Evolutionary conservation across 768 basidiomycete genomes (phyloP).

Genomic region (Epithele typhae): DNA sequence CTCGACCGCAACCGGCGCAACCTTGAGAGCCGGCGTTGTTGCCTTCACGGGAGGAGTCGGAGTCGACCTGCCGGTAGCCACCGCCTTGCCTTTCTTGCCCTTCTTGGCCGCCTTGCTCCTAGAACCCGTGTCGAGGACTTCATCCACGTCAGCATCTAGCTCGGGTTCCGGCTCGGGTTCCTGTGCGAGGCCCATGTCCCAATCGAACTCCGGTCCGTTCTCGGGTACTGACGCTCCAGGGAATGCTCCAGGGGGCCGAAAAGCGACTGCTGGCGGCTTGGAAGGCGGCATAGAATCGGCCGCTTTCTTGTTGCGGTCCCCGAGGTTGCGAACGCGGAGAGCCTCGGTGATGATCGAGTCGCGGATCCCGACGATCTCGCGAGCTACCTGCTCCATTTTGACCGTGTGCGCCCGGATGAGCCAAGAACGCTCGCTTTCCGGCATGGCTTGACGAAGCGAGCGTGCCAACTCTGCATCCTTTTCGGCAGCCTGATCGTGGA

Average conservation of each 20-base stretch:
- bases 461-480: conserved; percentile 51
- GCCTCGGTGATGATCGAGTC: conserved; percentile 1
- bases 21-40: neutral
- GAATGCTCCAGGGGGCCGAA: conserved; percentile 1
- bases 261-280: no score
- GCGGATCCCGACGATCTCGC: conserved; percentile 6
- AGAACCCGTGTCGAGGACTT: conserved; percentile 11
- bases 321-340: no score
- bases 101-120: conserved; percentile 12
- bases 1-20: neutral
- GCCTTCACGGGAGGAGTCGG: conserved; percentile 4
- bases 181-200: neutral
- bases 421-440: conserved; percentile 8
- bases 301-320: no score
- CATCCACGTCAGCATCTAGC: conserved; percentile 11
- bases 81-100: conserved; percentile 6
- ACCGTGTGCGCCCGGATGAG: conserved; percentile 8
- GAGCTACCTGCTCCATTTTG: conserved; percentile 15
- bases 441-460: conserved; percentile 10
- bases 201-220: neutral
- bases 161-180: conserved; percentile 7
- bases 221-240: conserved; percentile 7
- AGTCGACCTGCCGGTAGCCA: conserved; percentile 6
- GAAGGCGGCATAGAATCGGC: no score
- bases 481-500: conserved; percentile 40